Conservation (phyloP, 139 green algal species). For the Diplosphaera chodatii region DNA sequence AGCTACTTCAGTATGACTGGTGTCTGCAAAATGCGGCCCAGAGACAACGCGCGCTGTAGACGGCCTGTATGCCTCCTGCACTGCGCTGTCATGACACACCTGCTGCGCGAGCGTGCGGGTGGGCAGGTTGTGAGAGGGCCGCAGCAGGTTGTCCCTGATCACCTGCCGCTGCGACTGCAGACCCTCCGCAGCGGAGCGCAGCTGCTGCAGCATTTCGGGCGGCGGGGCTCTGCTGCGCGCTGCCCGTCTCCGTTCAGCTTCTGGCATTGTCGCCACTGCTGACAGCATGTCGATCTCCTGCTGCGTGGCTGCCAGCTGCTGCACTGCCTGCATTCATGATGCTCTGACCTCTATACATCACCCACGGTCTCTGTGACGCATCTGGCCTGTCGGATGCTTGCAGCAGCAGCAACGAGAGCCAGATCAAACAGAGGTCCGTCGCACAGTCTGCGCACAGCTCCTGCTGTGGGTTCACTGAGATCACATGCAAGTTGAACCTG, state of each 20-base stretch:
- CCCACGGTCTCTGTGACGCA: background rate
- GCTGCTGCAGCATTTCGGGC: constrained; percentile 20
- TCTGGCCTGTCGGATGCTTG: too few species aligned
- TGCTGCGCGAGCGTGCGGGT: constrained; percentile 47
- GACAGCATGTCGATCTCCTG: constrained; percentile 59
- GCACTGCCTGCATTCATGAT: constrained; percentile 12
- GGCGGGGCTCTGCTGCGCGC: constrained; percentile 1
- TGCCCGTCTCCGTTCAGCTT: constrained; percentile 22
- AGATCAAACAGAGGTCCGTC: background rate
- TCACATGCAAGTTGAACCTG: too few species aligned
- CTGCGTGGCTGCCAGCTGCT: constrained; percentile 19
- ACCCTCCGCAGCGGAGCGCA: constrained; percentile 10
- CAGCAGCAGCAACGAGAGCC: background rate
- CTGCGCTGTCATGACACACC: background rate
- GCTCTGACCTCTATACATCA: background rate
- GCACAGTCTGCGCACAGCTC: too few species aligned
- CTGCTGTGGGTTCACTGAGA: too few species aligned
- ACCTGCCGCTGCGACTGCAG: constrained; percentile 9
- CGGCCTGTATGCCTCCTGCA: too few species aligned
- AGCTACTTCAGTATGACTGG: too few species aligned
- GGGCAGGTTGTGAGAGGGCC: constrained; percentile 64
- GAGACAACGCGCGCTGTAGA: too few species aligned
- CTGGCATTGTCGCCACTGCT: constrained; percentile 25
- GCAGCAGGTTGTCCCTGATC: constrained; percentile 57
- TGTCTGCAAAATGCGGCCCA: too few species aligned